These are phyloP conservation scores for Wolfiporia cocos DNA, from an alignment of 1,284 basidiomycete species.

Conservation along the genomic window DNA sequence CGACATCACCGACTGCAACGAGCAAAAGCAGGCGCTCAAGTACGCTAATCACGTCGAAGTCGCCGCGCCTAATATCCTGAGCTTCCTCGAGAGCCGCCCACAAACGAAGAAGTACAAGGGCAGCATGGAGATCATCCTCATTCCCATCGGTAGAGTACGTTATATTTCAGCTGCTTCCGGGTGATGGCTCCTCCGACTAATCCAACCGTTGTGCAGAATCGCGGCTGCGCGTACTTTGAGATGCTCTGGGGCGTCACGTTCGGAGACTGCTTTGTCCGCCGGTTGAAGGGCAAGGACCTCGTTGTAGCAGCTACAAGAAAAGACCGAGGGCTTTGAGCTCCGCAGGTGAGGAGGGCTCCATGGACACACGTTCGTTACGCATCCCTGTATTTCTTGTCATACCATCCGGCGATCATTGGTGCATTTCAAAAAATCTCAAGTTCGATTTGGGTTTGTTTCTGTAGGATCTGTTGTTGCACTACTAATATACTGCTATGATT, in stretches of 20 bases:
- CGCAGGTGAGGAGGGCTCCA: neutral
- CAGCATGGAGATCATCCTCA: slow-evolving; percentile 41
- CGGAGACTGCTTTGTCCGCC: slow-evolving; percentile 21
- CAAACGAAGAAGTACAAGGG: slow-evolving; percentile 43
- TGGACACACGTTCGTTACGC: neutral
- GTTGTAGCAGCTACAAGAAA: slow-evolving; percentile 14
- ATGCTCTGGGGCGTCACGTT: slow-evolving; percentile 39
- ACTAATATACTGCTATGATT: no score
- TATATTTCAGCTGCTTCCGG: no score
- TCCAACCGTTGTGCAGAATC: slow-evolving; percentile 28
- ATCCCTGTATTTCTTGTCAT: neutral
- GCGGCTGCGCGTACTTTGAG: slow-evolving; percentile 39
- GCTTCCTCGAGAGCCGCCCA: slow-evolving; percentile 30
- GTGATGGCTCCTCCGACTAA: no score
- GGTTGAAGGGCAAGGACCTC: slow-evolving; percentile 22
- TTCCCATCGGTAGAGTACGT: slow-evolving; percentile 56
- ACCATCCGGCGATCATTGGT: neutral
- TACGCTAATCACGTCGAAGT: slow-evolving; percentile 35
- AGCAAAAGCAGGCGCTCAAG: slow-evolving; percentile 58
- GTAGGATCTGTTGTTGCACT: neutral
- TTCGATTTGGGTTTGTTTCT: neutral
- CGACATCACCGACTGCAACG: slow-evolving; percentile 52
- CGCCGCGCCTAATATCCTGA: slow-evolving; percentile 39
- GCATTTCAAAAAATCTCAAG: neutral
- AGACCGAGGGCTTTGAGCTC: slow-evolving; percentile 7